Conservation (phyloP, 495 filamentous ascomycete genomes). For the Alectoria sarmentosa region DNA sequence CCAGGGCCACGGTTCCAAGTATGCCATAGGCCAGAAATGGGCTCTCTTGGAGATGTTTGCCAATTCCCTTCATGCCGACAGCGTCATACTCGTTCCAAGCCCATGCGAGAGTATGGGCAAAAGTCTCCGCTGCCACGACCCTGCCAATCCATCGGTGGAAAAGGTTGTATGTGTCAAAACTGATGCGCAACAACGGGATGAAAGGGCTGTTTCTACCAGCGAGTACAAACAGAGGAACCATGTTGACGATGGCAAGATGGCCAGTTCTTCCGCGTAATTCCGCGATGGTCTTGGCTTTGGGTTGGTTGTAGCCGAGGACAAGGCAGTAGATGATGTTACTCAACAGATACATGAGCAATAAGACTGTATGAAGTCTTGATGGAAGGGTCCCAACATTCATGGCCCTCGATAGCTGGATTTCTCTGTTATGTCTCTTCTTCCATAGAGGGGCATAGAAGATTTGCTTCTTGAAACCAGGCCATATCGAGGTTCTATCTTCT, state of each 20-base stretch:
- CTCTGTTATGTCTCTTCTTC: slow-evolving; percentile 77
- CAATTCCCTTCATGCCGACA: slow-evolving; percentile 44
- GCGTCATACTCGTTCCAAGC: slow-evolving; percentile 43
- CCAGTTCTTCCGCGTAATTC: slow-evolving; percentile 80
- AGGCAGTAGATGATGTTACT: slow-evolving; percentile 77
- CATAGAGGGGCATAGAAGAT: slow-evolving; percentile 76
- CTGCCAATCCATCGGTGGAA: slow-evolving; percentile 94
- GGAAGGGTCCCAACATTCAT: slow-evolving; percentile 86
- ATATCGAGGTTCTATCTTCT: slow-evolving; percentile 57
- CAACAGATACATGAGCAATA: slow-evolving; percentile 63
- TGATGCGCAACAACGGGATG: slow-evolving; percentile 74
- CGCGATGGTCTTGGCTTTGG: slow-evolving; percentile 46
- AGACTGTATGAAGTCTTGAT: slow-evolving; percentile 70
- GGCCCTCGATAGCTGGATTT: slow-evolving; percentile 79
- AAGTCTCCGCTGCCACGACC: slow-evolving; percentile 66
- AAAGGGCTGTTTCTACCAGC: slow-evolving; percentile 90
- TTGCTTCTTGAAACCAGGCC: slow-evolving; percentile 70
- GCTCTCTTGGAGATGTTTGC: slow-evolving; percentile 51
- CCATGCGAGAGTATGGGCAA: slow-evolving; percentile 72
- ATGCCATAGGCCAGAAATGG: slow-evolving; percentile 52
- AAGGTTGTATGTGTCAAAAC: slow-evolving; percentile 95
- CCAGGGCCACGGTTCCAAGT: slow-evolving; percentile 48
- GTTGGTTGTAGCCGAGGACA: slow-evolving; percentile 56
- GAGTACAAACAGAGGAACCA: slow-evolving; percentile 85
- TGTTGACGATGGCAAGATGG: slow-evolving; percentile 73